Conservation (phyloP, 306 rosid genomes). For the Biancaea sappan region DNA sequence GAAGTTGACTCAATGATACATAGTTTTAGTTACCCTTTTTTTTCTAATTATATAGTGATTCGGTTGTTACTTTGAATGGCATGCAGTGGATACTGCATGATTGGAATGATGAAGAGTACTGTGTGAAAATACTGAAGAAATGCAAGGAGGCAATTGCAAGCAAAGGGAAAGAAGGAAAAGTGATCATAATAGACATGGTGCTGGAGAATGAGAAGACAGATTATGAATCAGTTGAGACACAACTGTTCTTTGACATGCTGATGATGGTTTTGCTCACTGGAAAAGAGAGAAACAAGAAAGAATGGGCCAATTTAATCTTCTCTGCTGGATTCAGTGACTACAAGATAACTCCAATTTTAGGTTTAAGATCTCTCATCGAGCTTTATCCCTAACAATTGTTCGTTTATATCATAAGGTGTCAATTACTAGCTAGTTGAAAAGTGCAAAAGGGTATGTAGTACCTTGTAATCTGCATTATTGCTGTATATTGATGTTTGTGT, state of each 20-base stretch:
- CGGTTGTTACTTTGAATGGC: neutral
- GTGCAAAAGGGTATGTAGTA: neutral
- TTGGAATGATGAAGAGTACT: constrained; percentile 54
- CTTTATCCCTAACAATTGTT: neutral
- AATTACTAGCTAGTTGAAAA: too few species aligned
- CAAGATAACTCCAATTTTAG: constrained; percentile 37
- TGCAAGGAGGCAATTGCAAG: constrained; percentile 52
- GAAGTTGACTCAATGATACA: too few species aligned
- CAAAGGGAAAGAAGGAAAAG: constrained; percentile 32
- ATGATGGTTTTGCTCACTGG: constrained; percentile 29
- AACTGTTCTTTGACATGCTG: constrained; percentile 33
- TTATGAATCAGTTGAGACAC: constrained; percentile 26
- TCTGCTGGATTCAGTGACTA: constrained; percentile 45
- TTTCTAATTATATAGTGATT: too few species aligned
- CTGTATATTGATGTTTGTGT: too few species aligned
- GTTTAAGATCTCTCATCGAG: constrained; percentile 44
- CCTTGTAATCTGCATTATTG: neutral
- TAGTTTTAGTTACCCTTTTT: too few species aligned
- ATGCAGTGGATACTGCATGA: constrained; percentile 50
- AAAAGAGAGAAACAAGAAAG: constrained; percentile 42
- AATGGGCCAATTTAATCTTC: constrained; percentile 36
- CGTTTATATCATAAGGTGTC: neutral
- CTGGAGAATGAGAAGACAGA: constrained; percentile 24
- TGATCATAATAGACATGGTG: constrained; percentile 41
- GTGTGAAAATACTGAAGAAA: constrained; percentile 46